phyloP scores from a whole-genome alignment of 768 basidiomycete genomes.

The Suillus americanus region DNA sequence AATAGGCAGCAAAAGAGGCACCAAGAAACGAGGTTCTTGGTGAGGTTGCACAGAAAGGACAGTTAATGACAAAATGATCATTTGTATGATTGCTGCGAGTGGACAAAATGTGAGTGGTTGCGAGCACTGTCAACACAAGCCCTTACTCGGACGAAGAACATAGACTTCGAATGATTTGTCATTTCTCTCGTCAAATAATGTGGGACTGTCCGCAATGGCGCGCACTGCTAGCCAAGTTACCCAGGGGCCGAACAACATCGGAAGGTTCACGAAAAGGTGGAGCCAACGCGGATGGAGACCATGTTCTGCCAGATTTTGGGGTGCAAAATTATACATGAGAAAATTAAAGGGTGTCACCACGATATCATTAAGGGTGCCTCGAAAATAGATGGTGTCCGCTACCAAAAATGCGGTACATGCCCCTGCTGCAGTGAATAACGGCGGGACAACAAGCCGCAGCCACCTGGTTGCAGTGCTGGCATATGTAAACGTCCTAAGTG shows the following conservation, averaged over 20 bases:
- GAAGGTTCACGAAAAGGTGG: constrained; percentile 38
- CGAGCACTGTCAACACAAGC: not conserved
- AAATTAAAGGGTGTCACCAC: constrained; percentile 39
- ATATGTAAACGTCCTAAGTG: constrained; percentile 15
- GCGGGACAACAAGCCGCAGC: constrained; percentile 15
- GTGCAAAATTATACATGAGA: constrained; percentile 36
- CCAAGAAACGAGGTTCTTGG: constrained; percentile 40
- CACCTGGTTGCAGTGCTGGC: constrained; percentile 12
- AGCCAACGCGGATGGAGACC: constrained; percentile 42
- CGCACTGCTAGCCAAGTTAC: constrained; percentile 25
- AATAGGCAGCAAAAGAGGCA: constrained; percentile 34
- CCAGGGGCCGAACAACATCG: constrained; percentile 38
- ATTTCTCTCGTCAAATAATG: constrained; percentile 7
- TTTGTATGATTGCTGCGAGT: constrained; percentile 28
- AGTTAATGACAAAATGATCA: constrained; percentile 28
- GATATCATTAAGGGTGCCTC: constrained; percentile 15
- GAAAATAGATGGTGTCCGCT: constrained; percentile 36
- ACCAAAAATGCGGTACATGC: constrained; percentile 19
- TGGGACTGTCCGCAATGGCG: constrained; percentile 2
- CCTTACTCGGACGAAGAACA: constrained; percentile 20
- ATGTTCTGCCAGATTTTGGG: constrained; percentile 37
- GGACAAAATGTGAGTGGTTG: constrained; percentile 2
- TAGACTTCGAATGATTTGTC: constrained; percentile 13
- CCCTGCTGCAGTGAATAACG: constrained; percentile 21
- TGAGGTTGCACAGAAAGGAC: constrained; percentile 37